phyloP scores from a whole-genome alignment of 352 stramenopile genomes.

The Phytopythium chamaehyphon region DNA sequence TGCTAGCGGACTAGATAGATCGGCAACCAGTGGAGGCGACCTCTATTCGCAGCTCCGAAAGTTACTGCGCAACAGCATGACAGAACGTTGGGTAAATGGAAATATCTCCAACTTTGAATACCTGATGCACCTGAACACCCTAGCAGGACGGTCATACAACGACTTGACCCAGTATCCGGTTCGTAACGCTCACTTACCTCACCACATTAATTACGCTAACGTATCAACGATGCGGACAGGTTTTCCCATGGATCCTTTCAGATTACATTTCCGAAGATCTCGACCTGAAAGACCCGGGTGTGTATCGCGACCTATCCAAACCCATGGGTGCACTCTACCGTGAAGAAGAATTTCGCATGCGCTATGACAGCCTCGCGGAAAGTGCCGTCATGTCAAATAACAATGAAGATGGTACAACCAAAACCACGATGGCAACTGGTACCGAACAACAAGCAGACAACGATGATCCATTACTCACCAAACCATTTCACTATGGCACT shows the following conservation, averaged over 20 bases:
- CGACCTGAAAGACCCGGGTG: conserved; percentile 88
- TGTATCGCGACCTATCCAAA: conserved; percentile 96
- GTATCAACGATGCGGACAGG: conserved; percentile 7
- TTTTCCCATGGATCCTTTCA: conserved; percentile 97
- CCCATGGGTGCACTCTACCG: conserved; percentile 96
- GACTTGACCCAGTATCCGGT: conserved; percentile 97
- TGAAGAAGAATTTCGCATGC: conserved; percentile 69
- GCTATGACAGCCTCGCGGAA: conserved; percentile 61
- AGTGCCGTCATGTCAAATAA: conserved; percentile 11
- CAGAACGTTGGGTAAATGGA: conserved; percentile 64
- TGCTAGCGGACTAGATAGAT: conserved; percentile 53
- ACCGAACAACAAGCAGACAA: not conserved
- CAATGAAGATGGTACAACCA: not conserved
- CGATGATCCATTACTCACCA: conserved; percentile 43
- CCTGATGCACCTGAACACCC: conserved; percentile 94
- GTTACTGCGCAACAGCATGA: conserved; percentile 71
- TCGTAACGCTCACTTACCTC: not conserved
- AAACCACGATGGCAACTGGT: not conserved
- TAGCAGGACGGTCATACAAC: conserved; percentile 96
- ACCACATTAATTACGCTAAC: too few species aligned
- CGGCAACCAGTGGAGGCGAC: conserved; percentile 34
- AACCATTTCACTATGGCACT: conserved; percentile 95
- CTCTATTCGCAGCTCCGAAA: conserved; percentile 69
- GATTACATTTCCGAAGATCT: conserved; percentile 94
- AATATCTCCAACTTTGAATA: conserved; percentile 94